Conservation (phyloP, 805 yeast species). For the Candida awuae region DNA sequence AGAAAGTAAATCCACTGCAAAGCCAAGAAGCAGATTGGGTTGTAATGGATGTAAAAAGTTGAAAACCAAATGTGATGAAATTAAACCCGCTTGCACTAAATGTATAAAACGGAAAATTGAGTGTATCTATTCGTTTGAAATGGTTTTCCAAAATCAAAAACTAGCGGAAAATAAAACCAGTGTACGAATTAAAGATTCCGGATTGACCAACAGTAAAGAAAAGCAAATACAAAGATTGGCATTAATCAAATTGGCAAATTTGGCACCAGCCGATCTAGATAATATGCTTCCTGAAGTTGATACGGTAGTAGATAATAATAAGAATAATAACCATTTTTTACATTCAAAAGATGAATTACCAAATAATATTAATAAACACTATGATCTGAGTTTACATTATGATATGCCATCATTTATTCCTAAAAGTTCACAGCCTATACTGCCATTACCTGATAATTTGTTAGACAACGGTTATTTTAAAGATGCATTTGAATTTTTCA, state of each 20-base stretch:
- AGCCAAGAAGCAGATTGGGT: slow-evolving; percentile 9
- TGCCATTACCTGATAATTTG: slow-evolving; percentile 51
- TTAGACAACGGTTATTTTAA: slow-evolving; percentile 51
- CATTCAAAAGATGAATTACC: too few relatives aligned
- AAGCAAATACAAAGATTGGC: background rate
- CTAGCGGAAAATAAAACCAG: background rate
- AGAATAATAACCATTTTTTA: too few relatives aligned
- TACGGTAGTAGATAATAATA: background rate
- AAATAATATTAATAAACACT: background rate
- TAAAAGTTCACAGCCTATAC: slow-evolving; percentile 10
- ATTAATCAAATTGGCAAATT: background rate
- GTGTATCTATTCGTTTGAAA: slow-evolving; percentile 8
- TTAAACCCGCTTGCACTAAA: slow-evolving; percentile 15
- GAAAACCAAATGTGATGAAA: slow-evolving; percentile 19
- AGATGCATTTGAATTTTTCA: slow-evolving; percentile 54
- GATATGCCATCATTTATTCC: slow-evolving; percentile 2
- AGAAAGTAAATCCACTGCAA: background rate
- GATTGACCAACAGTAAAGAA: slow-evolving; percentile 1
- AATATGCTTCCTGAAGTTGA: background rate
- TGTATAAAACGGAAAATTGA: slow-evolving; percentile 10
- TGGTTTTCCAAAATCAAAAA: slow-evolving; percentile 6
- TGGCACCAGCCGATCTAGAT: background rate
- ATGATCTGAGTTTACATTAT: background rate
- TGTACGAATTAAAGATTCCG: slow-evolving; percentile 3
- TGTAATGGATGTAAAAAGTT: slow-evolving; percentile 16